Evolutionary conservation across 805 yeast species (phyloP), one percentile per base, ranked within the genome.

Genomic region (Aciculoconidium aculeatum): DNA sequence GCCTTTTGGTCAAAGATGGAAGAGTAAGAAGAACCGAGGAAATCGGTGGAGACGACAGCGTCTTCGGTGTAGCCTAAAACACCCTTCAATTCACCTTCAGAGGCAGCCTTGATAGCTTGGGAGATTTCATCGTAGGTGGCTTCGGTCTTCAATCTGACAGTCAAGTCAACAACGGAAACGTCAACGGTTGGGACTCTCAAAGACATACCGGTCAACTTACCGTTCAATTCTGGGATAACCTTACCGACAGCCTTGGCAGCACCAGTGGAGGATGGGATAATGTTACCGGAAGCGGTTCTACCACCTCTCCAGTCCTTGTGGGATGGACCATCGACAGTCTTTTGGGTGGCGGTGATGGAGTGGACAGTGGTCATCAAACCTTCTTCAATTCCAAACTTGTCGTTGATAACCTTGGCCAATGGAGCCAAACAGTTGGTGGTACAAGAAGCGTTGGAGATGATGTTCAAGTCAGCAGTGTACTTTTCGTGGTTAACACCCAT

Each of bases 281-380:
- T 54, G 51, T 54, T 54, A 33, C 56, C 60, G 26, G 53, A 44
- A 31, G 60, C 60, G 41, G 60, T 54, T 49, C 60, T 50, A 38
- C 60, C 60, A 32, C 60, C 60, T 53, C 60, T 54, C 60, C 60
- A 54, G 49, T 54, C 60, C 45, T 54, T 54, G 49, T 54, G 58
- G 39, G 60, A 54, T 36, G 60, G 60, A 44, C 58, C 58, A 34
- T 54, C 60, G 29, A 54, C 60, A 32, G 60, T 54, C 46, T 54
- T 54, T 40, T 54, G 60, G 39, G 60, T 52, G 35, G 60, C 60
- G 41, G 60, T 54, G 42, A 54, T 52, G 37, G 60, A 54, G 46
- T 54, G 60, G 39, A 54, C 55, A 31, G 60, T 54, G 47, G 58
- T 53, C 60, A 54, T 54, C 43, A 54, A 52, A 43, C 57, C 60